Conservation (phyloP, 176 grass and related monocot species). For the Zoysia japonica region DNA sequence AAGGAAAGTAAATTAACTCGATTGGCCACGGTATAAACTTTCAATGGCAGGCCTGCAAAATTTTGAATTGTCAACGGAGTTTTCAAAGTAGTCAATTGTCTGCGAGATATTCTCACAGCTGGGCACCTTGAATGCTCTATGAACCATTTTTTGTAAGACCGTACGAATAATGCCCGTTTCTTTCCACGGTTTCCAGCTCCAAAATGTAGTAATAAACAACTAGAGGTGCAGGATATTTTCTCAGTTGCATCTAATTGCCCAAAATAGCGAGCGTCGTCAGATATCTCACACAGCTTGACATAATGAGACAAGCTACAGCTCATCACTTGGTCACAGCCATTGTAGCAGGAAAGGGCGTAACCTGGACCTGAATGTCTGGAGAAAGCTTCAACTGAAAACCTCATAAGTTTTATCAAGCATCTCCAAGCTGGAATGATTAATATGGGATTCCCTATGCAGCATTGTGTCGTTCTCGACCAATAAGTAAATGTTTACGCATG, state of each 20-base stretch:
- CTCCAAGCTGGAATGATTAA: neutral
- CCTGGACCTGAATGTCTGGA: neutral
- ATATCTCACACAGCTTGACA: too few relatives aligned
- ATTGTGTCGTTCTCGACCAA: neutral
- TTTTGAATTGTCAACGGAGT: too few relatives aligned
- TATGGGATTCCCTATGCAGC: neutral
- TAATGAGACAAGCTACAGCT: too few relatives aligned
- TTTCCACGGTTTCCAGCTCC: neutral
- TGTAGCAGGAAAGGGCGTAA: neutral
- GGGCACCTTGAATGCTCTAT: neutral
- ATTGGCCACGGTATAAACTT: too few relatives aligned
- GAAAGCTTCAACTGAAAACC: neutral
- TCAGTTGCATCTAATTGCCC: neutral
- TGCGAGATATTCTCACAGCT: constrained; percentile 18
- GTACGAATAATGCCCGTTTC: neutral
- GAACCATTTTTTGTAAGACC: neutral
- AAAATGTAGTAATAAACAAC: neutral
- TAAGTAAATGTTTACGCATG: neutral
- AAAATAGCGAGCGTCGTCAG: too few relatives aligned
- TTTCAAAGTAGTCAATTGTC: too few relatives aligned
- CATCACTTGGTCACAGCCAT: neutral
- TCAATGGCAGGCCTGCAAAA: too few relatives aligned
- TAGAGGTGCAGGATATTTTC: neutral
- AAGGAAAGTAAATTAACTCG: too few relatives aligned
- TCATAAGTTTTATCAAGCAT: constrained; percentile 15